Evolutionary conservation across 257 asterid genomes (phyloP), one percentile per base, ranked within the genome.

Genomic region (Coffea canephora): DNA sequence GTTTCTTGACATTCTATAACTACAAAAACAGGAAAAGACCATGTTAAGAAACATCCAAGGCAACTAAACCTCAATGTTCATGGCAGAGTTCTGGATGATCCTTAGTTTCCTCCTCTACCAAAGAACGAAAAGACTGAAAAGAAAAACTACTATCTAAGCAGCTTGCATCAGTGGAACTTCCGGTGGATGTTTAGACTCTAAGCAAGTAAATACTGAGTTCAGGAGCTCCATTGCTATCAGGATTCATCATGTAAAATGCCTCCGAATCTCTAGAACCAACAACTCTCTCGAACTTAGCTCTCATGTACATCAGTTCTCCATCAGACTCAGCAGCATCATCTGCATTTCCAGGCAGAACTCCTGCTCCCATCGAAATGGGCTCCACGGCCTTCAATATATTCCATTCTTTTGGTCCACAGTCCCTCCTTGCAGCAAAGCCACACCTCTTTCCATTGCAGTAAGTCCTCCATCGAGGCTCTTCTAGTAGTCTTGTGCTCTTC

Each of bases 191-290:
- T 69, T 74, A 88, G 23, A 88, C 83, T 87, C 90, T 90, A 43
- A 90, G 86, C 82, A 90, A 76, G 76, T 90, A 90, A 81, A 90
- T 81, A 39, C 90, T 88, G 71, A 90, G 91, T 74, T 90, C 94
- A 77, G 94, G 89, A 52, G 90, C 88, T 27, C 89, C 89, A 78
- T 87, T 81, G 67, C 83, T 82, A 80, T 90, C 94, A 69, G 94
- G 94, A 52, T 90, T 88, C 87, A 90, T 84, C 94, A 90, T 90
- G 59, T 90, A 90, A 69, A 90, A 85, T 23, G 94, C 94, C 82
- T 90, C 94, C 0, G 90, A 90, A 85, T 88, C 91, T 72, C 85
- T 71, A 4, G 90, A 86, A 34, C 94, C 94, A 52, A 88, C 87
- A 45, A 90, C 91, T 76, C 91, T 90, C 72, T 90, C 94, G 77